Base-by-base conservation (phyloP, 768 basidiomycete species). In the Boletus fagicola region DNA sequence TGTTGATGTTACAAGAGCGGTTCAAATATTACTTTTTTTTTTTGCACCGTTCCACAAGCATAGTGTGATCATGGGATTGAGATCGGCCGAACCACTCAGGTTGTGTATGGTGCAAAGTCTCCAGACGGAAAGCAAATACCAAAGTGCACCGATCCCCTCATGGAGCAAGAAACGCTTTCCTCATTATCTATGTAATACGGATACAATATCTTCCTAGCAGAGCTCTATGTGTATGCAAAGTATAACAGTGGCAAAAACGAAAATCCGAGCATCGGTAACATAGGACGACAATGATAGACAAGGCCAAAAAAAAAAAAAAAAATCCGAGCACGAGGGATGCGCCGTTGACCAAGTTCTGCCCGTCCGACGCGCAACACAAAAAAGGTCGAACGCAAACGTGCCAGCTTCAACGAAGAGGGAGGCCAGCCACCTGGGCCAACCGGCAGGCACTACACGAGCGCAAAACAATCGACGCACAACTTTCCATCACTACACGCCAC, bases 381-480 rank as follows among this genome's bases (percentile, higher is more conserved):
- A 22, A 1, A 22, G 20, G 36, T 31, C 3, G 31, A 33, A 33
- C 31, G 31, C 30, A 31, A 31, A 31, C 28, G 28, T 7, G 28
- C 28, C 28, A 28, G 30, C 4, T 31, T 31, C 30, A 10, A 31
- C 30, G 10, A 31, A 31, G 30, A 33, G 31, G 2, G 31, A n/a
- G 9, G 33, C 31, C 31, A 2, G 31, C 33, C 38, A 18, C 16
- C 42, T n/a, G 5, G 18, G 18, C 26, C 20, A 12, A n/a, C 11
- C 10, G 26, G 13, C 24, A 9, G 26, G 13, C 24, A 9, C 46
- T 61, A 69, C 24, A 71, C 59, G 18, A 67, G 47, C n/a, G 65
- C 65, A 46, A 73, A 71, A 48, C 70, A 71, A 48, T 71, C 70
- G 39, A 71, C 40, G 44, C 70, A 71, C 53, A 73, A 15, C 47